phyloP scores from a whole-genome alignment of 352 stramenopile species.

The Sclerospora graminicola region DNA sequence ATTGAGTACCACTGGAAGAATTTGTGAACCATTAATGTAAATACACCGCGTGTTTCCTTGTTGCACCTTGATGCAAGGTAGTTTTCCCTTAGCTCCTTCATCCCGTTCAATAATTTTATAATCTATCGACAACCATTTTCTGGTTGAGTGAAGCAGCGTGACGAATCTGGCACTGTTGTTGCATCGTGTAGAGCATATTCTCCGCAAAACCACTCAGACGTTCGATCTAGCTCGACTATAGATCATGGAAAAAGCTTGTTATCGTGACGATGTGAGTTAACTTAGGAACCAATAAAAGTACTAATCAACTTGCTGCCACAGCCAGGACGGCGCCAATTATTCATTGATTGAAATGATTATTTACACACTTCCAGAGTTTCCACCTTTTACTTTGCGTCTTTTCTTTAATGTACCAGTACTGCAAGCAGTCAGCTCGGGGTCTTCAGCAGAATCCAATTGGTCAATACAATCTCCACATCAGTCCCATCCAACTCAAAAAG shows the following conservation, averaged over 20 bases:
- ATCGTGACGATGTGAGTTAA: slow-evolving; percentile 66
- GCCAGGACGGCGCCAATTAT: slow-evolving; percentile 31
- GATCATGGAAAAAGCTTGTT: slow-evolving; percentile 78
- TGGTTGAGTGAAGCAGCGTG: slow-evolving; percentile 58
- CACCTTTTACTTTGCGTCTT: too few species aligned
- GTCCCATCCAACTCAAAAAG: slow-evolving; percentile 80
- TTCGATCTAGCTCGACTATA: slow-evolving; percentile 72
- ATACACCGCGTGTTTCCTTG: not conserved
- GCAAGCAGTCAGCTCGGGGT: slow-evolving; percentile 8
- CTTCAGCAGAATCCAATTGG: slow-evolving; percentile 33
- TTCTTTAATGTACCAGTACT: slow-evolving; percentile 1
- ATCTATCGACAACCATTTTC: slow-evolving; percentile 44
- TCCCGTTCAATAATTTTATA: slow-evolving; percentile 39
- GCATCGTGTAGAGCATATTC: slow-evolving; percentile 81
- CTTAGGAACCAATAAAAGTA: slow-evolving; percentile 87
- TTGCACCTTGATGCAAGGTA: slow-evolving; percentile 10
- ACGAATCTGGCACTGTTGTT: slow-evolving; percentile 83
- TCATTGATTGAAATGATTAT: slow-evolving; percentile 5
- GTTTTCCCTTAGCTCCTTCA: slow-evolving; percentile 32
- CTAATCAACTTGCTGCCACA: slow-evolving; percentile 78
- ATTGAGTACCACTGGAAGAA: slow-evolving; percentile 20
- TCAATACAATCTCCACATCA: slow-evolving; percentile 78
- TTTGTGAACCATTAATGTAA: not conserved
- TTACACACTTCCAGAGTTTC: slow-evolving; percentile 2
- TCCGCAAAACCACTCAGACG: slow-evolving; percentile 85